Evolutionary conservation across 352 stramenopile genomes (phyloP).

Genomic region (Pythium brassicae): DNA sequence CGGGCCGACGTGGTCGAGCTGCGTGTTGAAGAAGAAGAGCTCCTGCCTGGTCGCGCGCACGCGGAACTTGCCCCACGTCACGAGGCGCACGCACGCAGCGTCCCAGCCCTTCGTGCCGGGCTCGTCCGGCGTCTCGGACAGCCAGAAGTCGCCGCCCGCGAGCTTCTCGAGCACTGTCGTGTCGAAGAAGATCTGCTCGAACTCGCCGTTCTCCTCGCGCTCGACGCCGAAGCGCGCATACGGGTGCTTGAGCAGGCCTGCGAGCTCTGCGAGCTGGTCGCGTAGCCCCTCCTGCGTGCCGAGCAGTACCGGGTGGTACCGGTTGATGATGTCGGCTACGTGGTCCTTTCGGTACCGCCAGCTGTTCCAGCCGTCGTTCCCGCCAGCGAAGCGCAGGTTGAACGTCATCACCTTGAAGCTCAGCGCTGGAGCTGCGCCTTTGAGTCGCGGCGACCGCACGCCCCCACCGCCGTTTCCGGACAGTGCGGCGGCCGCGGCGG

Average conservation of each 20-base stretch:
- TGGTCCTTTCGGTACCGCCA: constrained; percentile 72
- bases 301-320: constrained; percentile 69
- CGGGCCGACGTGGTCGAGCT: constrained; percentile 62
- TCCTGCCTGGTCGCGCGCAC: constrained; percentile 54
- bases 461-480: constrained; percentile 15
- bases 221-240: constrained; percentile 75
- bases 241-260: constrained; percentile 41
- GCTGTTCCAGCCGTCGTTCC: constrained; percentile 56
- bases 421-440: constrained; percentile 23
- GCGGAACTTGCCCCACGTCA: constrained; percentile 73
- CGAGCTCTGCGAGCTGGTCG: constrained; percentile 55
- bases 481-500: constrained; percentile 22
- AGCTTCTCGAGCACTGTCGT: constrained; percentile 41
- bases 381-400: constrained; percentile 70
- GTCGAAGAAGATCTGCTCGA: constrained; percentile 83
- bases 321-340: constrained; percentile 68
- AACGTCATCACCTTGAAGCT: constrained; percentile 83
- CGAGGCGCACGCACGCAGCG: constrained; percentile 60
- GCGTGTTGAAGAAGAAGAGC: constrained; percentile 77
- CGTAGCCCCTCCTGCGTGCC: constrained; percentile 74
- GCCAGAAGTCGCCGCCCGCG: constrained; percentile 70
- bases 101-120: constrained; percentile 58
- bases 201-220: constrained; percentile 67
- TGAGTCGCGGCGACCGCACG: constrained; percentile 24
- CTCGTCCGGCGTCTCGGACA: constrained; percentile 63